Evolutionary conservation across 352 stramenopile species (phyloP), one percentile per base, ranked within the genome.

Genomic region (Phytophthora quininea): DNA sequence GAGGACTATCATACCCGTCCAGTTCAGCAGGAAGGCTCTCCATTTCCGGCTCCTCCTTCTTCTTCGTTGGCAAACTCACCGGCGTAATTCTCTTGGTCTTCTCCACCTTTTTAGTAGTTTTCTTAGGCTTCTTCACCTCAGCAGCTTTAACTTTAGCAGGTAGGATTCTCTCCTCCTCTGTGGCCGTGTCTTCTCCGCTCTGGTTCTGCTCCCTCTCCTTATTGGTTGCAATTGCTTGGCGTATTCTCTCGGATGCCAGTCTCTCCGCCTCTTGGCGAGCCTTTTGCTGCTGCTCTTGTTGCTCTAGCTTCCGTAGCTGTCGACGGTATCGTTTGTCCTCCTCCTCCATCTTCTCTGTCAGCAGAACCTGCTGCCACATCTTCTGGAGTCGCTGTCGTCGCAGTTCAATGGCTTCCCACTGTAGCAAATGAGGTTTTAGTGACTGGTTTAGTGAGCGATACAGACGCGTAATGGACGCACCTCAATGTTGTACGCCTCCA

Each of bases 341-440:
- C 53, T 74, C 14, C 42, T 92, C 81, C 52, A 89, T 79, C 9
- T 81, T 62, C 15, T 88, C 76, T 19, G 74, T 64, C 57, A 90
- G 55, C 38, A 76, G 60, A 37, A 88, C 62, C 37, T 85, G 80
- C 55, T 82, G 69, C 63, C 75, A 89, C 40, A 76, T 77, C 67
- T 90, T 90, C 9, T 63, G 76, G 31, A 92, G 67, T 58, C 84
- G 73, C 58, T 90, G 69, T 12, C 69, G 48, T 19, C 75, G 73
- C 9, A 92, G 74, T 29, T 92, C 82, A 27, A 92, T 84, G 24
- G 74, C 54, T 37, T 87, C 67, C 84, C 84, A 92, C 84, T 91
- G 54, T 37, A 65, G 47, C 54, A 29, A 58, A 30, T 12, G 42
- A 53, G 29, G 53, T 43, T 57, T 47, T 51, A 9, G 43, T 4